These are phyloP conservation scores for Xylaria nigripes DNA, from an alignment of 495 filamentous ascomycete genomes.

Conservation along the genomic window DNA sequence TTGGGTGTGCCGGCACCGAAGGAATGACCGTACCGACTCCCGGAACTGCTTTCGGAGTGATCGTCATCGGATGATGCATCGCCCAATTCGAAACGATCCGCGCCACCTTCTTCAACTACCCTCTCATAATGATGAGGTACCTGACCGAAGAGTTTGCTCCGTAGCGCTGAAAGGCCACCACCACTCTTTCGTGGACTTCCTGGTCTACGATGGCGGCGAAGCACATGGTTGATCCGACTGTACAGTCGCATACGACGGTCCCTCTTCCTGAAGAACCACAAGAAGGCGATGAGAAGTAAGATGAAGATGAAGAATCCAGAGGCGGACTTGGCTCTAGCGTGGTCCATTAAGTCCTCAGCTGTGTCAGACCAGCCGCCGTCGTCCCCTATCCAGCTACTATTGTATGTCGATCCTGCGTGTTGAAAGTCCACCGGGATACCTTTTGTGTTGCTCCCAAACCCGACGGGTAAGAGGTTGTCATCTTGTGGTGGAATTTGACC, in stretches of 20 bases:
- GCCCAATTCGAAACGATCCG: constrained; percentile 61
- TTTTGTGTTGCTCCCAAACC: constrained; percentile 75
- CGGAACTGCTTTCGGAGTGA: constrained; percentile 41
- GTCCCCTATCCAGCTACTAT: constrained; percentile 37
- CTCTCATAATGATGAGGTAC: constrained; percentile 60
- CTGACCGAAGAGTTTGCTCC: constrained; percentile 51
- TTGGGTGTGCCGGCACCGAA: constrained; percentile 59
- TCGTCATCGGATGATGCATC: constrained; percentile 53
- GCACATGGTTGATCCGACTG: constrained; percentile 45
- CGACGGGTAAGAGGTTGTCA: constrained; percentile 60
- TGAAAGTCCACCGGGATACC: constrained; percentile 72
- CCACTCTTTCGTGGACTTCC: constrained; percentile 47
- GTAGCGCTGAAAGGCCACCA: constrained; percentile 46
- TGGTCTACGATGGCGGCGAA: constrained; percentile 44
- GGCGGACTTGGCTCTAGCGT: constrained; percentile 60
- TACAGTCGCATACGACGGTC: constrained; percentile 63
- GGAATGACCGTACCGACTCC: constrained; percentile 42
- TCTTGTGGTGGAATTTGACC: constrained; percentile 66
- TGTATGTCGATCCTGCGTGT: constrained; percentile 60
- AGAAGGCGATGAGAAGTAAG: constrained; percentile 55
- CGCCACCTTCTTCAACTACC: constrained; percentile 70
- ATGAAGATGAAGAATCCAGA: constrained; percentile 70
- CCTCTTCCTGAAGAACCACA: constrained; percentile 49
- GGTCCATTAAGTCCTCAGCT: constrained; percentile 56
- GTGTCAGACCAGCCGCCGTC: constrained; percentile 49